Evolutionary conservation across 306 rosid species (phyloP), one percentile per base, ranked within the genome.

Genomic region (Malus sieversii): DNA sequence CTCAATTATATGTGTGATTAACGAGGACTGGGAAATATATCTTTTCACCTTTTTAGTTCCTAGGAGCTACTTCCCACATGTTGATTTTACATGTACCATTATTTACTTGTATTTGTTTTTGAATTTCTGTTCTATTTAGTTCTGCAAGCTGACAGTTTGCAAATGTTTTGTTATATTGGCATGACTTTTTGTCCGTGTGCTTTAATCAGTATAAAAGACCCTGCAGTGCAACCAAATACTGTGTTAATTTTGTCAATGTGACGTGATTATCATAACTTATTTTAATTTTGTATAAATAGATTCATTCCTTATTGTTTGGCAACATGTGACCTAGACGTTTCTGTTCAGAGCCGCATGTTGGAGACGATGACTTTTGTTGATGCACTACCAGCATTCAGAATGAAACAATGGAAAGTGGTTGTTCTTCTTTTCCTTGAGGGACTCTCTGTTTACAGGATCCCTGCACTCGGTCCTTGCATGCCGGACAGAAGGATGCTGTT

Each of bases 391-490:
- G 91, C 92, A 77, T 87, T 92, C 85, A 87, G 91, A 83, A 83
- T 80, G 80, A 95, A 89, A 80, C 97, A 95, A 73, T 95, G 97
- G 98, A 95, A 90, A 82, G 90, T 90, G 84, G 75, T 92, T 14
- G 85, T 67, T 83, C 97, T 95, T 83, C 79, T 95, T 81, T 86
- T 90, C 69, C 15, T 95, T 2, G 97, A 95, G 77, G 97, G 96
- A 65, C 83, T 95, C 80, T 95, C 98, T 18, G 89, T 92, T 65
- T 83, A 78, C 86, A 86, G 90, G 90, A 70, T 95, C 19, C 97
- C 96, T 66, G 77, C 92, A 53, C 89, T 95, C 45, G 77, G 86
- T 73, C 27, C 96, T 40, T 83, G 79, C 89, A 70, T 90, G 88
- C 84, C 82, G 4, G 85, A 84, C 73, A 86, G 92, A 82, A 90